phyloP scores from a whole-genome alignment of 2,329 filamentous ascomycete species.

The Microdochium paspali region DNA sequence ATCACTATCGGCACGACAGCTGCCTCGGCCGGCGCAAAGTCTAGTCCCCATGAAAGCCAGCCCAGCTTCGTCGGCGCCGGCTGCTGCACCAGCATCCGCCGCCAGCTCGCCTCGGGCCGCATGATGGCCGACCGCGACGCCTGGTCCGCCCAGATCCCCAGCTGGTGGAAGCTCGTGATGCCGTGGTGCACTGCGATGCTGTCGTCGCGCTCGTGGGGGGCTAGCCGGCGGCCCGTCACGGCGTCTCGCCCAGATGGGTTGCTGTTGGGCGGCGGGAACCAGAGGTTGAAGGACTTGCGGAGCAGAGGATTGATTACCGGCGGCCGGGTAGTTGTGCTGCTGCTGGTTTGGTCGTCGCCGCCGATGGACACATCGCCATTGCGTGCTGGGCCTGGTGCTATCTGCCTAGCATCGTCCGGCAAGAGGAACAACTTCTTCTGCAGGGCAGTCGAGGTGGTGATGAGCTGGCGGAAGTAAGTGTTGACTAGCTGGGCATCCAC shows the following conservation, averaged over 20 bases:
- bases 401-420: background rate
- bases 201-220: background rate
- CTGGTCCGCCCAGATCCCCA: constrained; percentile 1
- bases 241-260: background rate
- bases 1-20: background rate
- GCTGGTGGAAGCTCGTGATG: constrained; percentile 1
- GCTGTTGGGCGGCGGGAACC: background rate
- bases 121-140: background rate
- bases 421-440: constrained; percentile 3
- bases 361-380: no score
- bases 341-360: background rate
- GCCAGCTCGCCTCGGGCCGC: constrained; percentile 2
- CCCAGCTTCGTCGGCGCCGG: constrained; percentile 1
- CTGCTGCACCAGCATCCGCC: constrained; percentile 4
- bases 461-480: background rate
- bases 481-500: background rate
- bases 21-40: background rate
- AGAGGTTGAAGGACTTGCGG: constrained; percentile 1
- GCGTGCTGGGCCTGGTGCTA: no score
- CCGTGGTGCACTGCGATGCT: background rate
- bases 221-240: background rate
- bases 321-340: background rate
- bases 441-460: background rate
- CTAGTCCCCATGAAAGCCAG: background rate
- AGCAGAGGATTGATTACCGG: constrained; percentile 3